Evolutionary conservation across 1,284 basidiomycete species (phyloP), one percentile per base, ranked within the genome.

Genomic region (Puccinia horiana): DNA sequence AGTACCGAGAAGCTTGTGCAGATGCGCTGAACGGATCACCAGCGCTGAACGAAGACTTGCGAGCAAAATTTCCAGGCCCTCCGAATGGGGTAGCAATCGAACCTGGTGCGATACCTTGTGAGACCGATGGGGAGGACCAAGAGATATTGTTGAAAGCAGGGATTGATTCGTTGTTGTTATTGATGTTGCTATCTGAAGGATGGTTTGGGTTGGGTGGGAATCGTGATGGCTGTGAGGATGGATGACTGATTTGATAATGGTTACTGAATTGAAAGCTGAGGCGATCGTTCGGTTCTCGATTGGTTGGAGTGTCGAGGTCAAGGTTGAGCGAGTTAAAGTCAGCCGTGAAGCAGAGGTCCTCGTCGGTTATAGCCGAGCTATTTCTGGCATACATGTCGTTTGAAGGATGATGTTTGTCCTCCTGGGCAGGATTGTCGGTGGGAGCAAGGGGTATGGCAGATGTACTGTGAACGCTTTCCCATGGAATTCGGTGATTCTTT

Each of bases 311-410:
- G 52, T 86, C 85, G 61, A 86, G 83, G 75, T 85, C 85, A 26
- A 86, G 83, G 63, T 85, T 85, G 16, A 86, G 81, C 61, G 85
- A 85, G 76, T 85, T 85, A 47, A 86, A 83, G 76, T 85, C 85
- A 5, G 84, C 84, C 1, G 85, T 84, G 63, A 86, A 83, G 54
- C 84, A 83, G 75, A 85, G 85, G 63, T 86, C 85, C n/a, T 82
- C 80, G 16, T 82, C 80, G 73, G 85, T 84, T 67, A 85, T 82
- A 9, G 85, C 85, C n/a, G 85, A 85, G 67, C 82, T 83, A 4
- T 85, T 82, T 40, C 32, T 52, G 26, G 83, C 56, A 14, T 76
- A 75, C 23, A 72, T 82, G 18, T 70, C 61, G 20, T 56, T 18
- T 58, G 16, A 4, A 23, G n/a, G 52, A 16, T 76, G 29, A 37